Base-by-base conservation (phyloP, 1,284 basidiomycete genomes). In the Trametes versicolor region DNA sequence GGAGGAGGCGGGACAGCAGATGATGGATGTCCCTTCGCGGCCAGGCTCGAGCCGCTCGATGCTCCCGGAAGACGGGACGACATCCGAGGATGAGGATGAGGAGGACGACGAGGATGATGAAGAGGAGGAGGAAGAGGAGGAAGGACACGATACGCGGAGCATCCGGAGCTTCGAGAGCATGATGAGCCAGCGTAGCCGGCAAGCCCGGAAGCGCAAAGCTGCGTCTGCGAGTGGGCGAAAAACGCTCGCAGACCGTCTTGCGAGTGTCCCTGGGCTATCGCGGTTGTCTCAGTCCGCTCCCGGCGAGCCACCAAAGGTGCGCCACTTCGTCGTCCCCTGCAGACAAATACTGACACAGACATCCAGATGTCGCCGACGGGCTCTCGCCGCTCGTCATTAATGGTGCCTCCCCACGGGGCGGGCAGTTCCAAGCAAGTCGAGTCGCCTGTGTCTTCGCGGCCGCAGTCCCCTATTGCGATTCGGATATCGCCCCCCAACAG, bases 111-210 rank as follows among this genome's bases (percentile, higher is more conserved):
- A 74, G 5, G 79, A 76, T 12, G 74, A 73, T 3, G 74, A 73
- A 2, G 73, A 75, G n/a, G 75, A 77, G 71, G 76, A 76, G 0
- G 79, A 76, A 34, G 79, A 78, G 27, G 78, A 74, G 25, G 79
- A 75, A 12, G 84, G 74, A 25, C 79, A 82, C 58, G 87, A 91
- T 74, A 73, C 85, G 51, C 83, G 88, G 77, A 93, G 91, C 71
- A 93, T 94, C 61, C 81, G 85, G 69, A 94, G 91, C 74, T 94
- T 95, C 71, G 91, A 92, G 78, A 93, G 87, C 70, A 93, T 94
- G 91, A 82, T 93, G 83, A 88, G 82, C 72, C 76, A 79, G 21
- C 78, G 81, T 59, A 81, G 81, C 63, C 75, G 77, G 73, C 81
- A 73, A 69, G 76, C 68, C 71, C 76, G 72, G 55, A 72, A 71